Evolutionary conservation across 805 yeast genomes (phyloP).

Genomic region (Brettanomyces anomalus): DNA sequence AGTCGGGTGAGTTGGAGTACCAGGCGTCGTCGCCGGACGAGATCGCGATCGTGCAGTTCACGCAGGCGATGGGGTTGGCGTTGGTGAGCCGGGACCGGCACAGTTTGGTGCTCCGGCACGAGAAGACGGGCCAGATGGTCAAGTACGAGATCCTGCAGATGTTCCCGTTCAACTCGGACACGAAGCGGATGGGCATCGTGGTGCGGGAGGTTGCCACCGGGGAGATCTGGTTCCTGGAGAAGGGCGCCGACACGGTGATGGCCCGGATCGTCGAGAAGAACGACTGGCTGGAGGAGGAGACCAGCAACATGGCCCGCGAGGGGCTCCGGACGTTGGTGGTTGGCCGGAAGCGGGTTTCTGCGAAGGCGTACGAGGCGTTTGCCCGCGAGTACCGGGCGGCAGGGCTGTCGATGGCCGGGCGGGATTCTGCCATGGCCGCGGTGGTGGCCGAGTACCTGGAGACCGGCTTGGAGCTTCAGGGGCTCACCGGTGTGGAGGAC

Average conservation of each 20-base stretch:
- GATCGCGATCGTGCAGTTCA: constrained; percentile 89
- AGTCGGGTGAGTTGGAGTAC: constrained; percentile 65
- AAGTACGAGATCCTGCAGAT: constrained; percentile 65
- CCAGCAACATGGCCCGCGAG: constrained; percentile 96
- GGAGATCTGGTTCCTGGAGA: constrained; percentile 78
- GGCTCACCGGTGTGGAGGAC: constrained; percentile 97
- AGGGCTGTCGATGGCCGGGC: constrained; percentile 63
- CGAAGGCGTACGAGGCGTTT: constrained; percentile 52
- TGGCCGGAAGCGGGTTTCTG: constrained; percentile 67
- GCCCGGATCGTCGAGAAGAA: constrained; percentile 66
- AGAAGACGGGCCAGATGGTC: constrained; percentile 39
- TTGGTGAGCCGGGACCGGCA: constrained; percentile 76
- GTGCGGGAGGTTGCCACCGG: constrained; percentile 52
- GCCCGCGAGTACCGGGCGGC: constrained; percentile 60
- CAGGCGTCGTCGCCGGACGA: constrained; percentile 99
- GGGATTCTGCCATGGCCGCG: constrained; percentile 67
- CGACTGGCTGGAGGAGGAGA: constrained; percentile 98
- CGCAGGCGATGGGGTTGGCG: constrained; percentile 77
- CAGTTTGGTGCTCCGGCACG: constrained; percentile 59
- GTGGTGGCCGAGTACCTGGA: constrained; percentile 68
- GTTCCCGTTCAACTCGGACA: constrained; percentile 93
- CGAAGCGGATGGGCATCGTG: constrained; percentile 93
- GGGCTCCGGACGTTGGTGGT: constrained; percentile 92
- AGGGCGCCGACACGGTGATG: constrained; percentile 98
- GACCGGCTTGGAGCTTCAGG: constrained; percentile 73